phyloP scores from a whole-genome alignment of 73 alveolate species.

The Paramecium sexaurelia region DNA sequence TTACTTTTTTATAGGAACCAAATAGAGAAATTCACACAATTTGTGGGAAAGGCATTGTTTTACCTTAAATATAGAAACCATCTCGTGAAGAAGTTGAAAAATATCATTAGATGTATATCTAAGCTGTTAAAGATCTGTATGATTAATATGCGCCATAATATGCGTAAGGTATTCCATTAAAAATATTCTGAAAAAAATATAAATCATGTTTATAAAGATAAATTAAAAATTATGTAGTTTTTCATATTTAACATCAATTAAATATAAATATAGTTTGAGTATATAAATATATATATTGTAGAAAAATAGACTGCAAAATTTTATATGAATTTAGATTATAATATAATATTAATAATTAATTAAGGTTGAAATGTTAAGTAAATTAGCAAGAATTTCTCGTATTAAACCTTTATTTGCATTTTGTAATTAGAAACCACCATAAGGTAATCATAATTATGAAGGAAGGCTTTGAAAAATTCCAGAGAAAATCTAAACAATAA shows the following conservation, averaged over 20 bases:
- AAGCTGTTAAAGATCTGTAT: conserved; percentile 48
- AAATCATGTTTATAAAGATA: background rate
- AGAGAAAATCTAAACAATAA: background rate
- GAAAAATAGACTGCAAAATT: background rate
- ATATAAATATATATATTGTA: too few species aligned
- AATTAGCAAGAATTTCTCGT: conserved; percentile 3
- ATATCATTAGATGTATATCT: conserved; percentile 44
- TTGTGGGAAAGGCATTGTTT: conserved; percentile 45
- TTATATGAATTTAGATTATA: background rate
- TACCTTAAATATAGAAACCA: conserved; percentile 60
- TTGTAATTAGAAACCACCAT: conserved; percentile 45
- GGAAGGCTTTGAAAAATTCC: conserved; percentile 36
- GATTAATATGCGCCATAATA: conserved; percentile 44
- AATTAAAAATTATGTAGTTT: too few species aligned
- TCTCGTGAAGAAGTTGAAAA: conserved; percentile 54
- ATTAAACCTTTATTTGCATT: background rate
- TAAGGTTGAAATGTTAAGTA: conserved; percentile 11
- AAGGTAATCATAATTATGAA: conserved; percentile 3
- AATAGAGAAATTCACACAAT: conserved; percentile 37
- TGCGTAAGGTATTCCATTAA: conserved; percentile 26
- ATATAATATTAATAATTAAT: background rate
- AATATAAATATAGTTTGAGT: too few species aligned
- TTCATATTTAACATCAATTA: too few species aligned
- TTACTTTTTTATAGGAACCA: conserved; percentile 42
- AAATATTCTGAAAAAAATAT: background rate